Base-by-base conservation (phyloP, 768 basidiomycete species). In the Mrakia blollopis region DNA sequence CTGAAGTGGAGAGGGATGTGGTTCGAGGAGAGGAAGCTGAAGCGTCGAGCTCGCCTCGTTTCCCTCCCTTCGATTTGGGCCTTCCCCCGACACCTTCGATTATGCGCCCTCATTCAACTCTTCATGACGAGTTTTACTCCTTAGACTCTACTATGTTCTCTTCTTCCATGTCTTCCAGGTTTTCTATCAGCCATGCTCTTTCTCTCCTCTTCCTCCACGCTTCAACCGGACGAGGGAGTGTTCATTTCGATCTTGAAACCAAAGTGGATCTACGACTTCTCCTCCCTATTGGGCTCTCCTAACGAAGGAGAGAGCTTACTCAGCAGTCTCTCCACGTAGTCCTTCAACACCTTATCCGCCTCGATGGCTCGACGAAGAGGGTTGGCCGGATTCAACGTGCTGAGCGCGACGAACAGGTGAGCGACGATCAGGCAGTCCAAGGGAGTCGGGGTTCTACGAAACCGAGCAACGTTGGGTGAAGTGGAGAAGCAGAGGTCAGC, bases 391-490 rank as follows among this genome's bases (percentile, higher is more conserved):
- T 67, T 35, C 7, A 76, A 67, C n/a, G 68, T 44, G 16, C n/a
- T 44, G 35, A 67, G 57, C 30, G 68, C 54, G 57, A 70, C 25
- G 25, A 62, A 62, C 8, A 77, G 72, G 37, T 77, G 65, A 18
- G 76, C 44, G 35, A 68, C 76, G 71, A 72, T 47, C 21, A 77
- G 71, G 63, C 76, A 77, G 72, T 77, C 76, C 10, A 77, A 61
- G n/a, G 76, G 71, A 3, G 71, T 77, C 7, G 75, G 75, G 0
- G 39, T 52, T 30, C 75, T 76, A 39, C 1, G 52, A 6, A 50
- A 8, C 21, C 16, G 16, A 8, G 1, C 23, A 23, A 28, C 39
- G 14, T 3, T 1, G 44, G n/a, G 23, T 23, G 35, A 14, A 23
- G 35, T 16, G 25, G n/a, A 39, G 23, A 39, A 11, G 39, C 23